Conservation (phyloP, 345 rosid species). For the Murraya paniculata region DNA sequence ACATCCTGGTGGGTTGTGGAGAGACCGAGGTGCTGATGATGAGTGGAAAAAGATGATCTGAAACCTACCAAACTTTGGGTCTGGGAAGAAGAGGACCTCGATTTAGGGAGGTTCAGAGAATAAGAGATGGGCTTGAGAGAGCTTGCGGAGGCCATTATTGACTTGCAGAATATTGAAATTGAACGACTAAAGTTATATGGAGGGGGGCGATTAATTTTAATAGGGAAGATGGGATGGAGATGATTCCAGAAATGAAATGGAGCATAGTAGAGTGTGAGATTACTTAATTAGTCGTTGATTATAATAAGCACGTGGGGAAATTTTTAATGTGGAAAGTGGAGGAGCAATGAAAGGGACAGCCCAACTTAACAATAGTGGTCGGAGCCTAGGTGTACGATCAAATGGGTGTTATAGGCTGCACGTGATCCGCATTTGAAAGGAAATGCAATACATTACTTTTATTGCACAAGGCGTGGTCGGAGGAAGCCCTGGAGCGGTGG, state of each 20-base stretch:
- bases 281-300: neutral
- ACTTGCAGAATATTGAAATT: too few species aligned
- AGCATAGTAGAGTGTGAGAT: neutral
- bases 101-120: constrained; percentile 5
- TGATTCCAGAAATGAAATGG: neutral
- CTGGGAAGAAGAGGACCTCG: neutral
- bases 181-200: too few species aligned
- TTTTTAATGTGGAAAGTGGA: neutral
- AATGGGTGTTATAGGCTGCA: neutral
- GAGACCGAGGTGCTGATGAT: constrained; percentile 8
- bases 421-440: neutral
- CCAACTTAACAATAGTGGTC: neutral
- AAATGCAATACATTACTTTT: too few species aligned
- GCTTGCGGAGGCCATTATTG: constrained; percentile 23
- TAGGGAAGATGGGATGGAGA: neutral
- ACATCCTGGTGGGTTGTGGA: neutral
- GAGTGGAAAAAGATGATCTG: neutral
- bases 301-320: neutral
- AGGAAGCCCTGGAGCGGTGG: neutral
- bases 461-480: neutral
- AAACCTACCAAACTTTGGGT: constrained; percentile 12
- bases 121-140: constrained; percentile 11
- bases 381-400: neutral
- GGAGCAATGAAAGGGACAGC: neutral
- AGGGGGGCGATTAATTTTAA: neutral